A percentile compares a stretch with the other conserved stretches of the same genome.
Evolutionary conservation across 1,284 basidiomycete genomes (phyloP).

Genomic region (Microbotryum lychnidis-dioicae): DNA sequence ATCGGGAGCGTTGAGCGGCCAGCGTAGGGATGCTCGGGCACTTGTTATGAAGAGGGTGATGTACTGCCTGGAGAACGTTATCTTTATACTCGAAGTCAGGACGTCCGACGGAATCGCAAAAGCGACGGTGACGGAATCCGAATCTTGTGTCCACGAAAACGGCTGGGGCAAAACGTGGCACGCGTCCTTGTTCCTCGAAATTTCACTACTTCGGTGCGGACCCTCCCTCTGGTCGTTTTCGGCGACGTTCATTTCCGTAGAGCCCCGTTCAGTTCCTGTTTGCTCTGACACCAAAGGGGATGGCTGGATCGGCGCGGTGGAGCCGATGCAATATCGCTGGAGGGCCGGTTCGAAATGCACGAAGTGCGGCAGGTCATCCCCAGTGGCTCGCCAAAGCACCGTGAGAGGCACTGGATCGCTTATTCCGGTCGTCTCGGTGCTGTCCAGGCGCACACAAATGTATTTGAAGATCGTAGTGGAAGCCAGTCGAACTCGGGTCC

Average conservation of each 20-base stretch:
- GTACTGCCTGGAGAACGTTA: constrained; percentile 57
- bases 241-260: no score
- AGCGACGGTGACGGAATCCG: constrained; percentile 69
- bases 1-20: background rate
- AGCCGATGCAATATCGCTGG: constrained; percentile 51
- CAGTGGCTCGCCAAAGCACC: constrained; percentile 55
- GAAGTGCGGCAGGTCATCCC: constrained; percentile 61
- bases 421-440: constrained; percentile 39
- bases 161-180: constrained; percentile 44
- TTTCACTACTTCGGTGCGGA: constrained; percentile 56
- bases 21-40: constrained; percentile 34
- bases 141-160: constrained; percentile 84
- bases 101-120: constrained; percentile 69
- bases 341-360: constrained; percentile 48
- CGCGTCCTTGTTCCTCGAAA: constrained; percentile 54
- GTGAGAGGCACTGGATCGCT: constrained; percentile 41
- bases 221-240: constrained; percentile 27
- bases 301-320: constrained; percentile 49
- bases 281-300: no score
- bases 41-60: constrained; percentile 51
- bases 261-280: no score
- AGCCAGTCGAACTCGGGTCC: constrained; percentile 4
- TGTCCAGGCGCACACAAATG: constrained; percentile 2
- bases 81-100: constrained; percentile 54
- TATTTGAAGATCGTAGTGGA: constrained; percentile 16